Evolutionary conservation across 208 protist species (phyloP), one percentile per base, ranked within the genome.

Genomic region (Trypanosomatidae sp.): DNA sequence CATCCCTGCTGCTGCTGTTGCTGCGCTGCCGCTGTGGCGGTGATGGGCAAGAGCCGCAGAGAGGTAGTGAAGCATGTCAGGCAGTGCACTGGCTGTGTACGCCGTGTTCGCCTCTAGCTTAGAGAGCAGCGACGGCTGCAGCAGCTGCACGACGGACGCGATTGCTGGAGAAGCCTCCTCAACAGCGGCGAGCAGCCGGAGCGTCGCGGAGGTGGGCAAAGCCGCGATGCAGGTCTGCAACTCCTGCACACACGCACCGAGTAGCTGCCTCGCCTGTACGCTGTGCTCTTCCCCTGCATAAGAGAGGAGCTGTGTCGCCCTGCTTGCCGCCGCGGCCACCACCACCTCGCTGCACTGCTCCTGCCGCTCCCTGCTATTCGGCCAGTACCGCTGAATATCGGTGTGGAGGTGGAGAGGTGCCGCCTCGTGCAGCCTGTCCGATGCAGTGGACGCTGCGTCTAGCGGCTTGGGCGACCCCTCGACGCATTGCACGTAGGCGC

Each of bases 21-120:
- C n/a, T n/a, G n/a, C n/a, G n/a, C n/a, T n/a, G n/a, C n/a, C n/a
- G n/a, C n/a, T n/a, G n/a, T n/a, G n/a, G n/a, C n/a, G 12, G 5
- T 52, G 28, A 30, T 7, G 43, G 13, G 53, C 49, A 4, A 70
- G 69, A 17, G 69, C 22, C 22, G 0, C 46, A 6, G 69, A 58
- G 59, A 79, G 17, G 47, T 79, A 74, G 28, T 58, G 74, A n/a
- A 66, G 25, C 25, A 79, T n/a, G 2, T 44, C 47, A 17, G 67
- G 62, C 49, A 79, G 62, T 30, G 60, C 56, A 19, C 53, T 53
- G 19, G 68, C n/a, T 1, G 74, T 10, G 49, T 15, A 53, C n/a
- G 69, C 22, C 22, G 69, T 44, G 50, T 64, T 55, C 12, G 41
- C n/a, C 70, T 76, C 77, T 44, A 77, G 53, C 55, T 77, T 59